Percentiles rank a stretch among this genome's conserved stretches.
Evolutionary conservation across 1,139 yeast genomes (phyloP).

Genomic region (Geotrichum aggregatum): DNA sequence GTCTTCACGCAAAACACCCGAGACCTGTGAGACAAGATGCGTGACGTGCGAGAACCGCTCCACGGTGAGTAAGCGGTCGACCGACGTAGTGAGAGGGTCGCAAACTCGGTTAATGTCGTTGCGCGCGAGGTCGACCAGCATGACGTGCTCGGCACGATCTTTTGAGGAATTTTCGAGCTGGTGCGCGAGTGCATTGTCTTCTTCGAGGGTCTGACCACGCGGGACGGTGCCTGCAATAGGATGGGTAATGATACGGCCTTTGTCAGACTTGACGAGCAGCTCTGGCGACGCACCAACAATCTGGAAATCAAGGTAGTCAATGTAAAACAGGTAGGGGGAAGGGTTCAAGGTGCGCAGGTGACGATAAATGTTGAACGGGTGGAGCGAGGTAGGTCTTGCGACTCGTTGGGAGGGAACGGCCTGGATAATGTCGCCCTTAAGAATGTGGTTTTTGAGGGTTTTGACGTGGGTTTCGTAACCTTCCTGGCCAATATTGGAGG

Average conservation of each 20-base stretch:
- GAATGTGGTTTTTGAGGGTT: slow-evolving; percentile 70
- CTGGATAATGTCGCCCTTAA: slow-evolving; percentile 90
- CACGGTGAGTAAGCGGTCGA: slow-evolving; percentile 81
- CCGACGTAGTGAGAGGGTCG: slow-evolving; percentile 75
- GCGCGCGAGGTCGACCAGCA: slow-evolving; percentile 95
- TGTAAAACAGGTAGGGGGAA: slow-evolving; percentile 90
- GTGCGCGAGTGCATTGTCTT: slow-evolving; percentile 79
- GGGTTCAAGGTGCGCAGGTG: slow-evolving; percentile 95
- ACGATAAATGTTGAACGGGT: slow-evolving; percentile 93
- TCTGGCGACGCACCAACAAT: slow-evolving; percentile 98
- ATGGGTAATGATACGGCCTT: slow-evolving; percentile 79
- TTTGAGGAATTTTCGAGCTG: slow-evolving; percentile 72
- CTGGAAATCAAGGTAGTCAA: slow-evolving; percentile 87
- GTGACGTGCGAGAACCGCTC: slow-evolving; percentile 96
- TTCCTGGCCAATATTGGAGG: slow-evolving; percentile 85
- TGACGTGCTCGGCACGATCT: slow-evolving; percentile 95
- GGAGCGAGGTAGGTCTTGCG: slow-evolving; percentile 88
- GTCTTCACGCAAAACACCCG: slow-evolving; percentile 79
- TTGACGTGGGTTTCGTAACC: slow-evolving; percentile 85
- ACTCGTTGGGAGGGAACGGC: slow-evolving; percentile 97
- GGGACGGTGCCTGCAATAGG: slow-evolving; percentile 96
- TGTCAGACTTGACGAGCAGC: slow-evolving; percentile 77
- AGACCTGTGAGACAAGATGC: slow-evolving; percentile 92
- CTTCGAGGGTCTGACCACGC: slow-evolving; percentile 86
- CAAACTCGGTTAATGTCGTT: slow-evolving; percentile 95